Conservation (phyloP, 768 basidiomycete genomes). For the Mycena belliarum region DNA sequence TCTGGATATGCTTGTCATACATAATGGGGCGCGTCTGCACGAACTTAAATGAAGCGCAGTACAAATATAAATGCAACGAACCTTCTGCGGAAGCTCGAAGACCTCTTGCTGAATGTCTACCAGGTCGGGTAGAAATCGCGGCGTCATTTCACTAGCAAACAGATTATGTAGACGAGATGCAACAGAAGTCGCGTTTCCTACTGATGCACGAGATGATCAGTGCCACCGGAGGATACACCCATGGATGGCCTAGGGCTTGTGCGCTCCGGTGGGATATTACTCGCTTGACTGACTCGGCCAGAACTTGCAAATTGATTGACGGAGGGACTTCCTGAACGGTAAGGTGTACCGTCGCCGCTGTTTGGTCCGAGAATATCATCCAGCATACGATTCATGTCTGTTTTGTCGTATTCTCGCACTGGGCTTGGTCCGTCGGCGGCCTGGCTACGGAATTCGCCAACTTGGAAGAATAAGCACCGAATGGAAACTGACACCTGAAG, state of each 20-base stretch:
- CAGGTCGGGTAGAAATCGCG: constrained; percentile 72
- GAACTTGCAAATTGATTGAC: constrained; percentile 40
- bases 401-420: constrained; percentile 51
- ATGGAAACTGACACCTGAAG: constrained; percentile 36
- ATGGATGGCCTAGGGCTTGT: constrained; percentile 24
- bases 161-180: neutral
- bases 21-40: constrained; percentile 50
- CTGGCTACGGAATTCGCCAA: constrained; percentile 26
- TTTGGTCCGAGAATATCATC: constrained; percentile 52
- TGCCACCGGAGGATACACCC: constrained; percentile 30
- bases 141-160: constrained; percentile 54
- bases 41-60: neutral
- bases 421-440: constrained; percentile 37
- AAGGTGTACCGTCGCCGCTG: constrained; percentile 68
- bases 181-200: constrained; percentile 32
- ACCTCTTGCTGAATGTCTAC: constrained; percentile 88
- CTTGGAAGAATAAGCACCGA: neutral
- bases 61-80: constrained; percentile 31
- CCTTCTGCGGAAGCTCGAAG: constrained; percentile 87
- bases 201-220: constrained; percentile 74
- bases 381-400: constrained; percentile 70
- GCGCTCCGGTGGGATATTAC: constrained; percentile 58
- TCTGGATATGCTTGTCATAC: constrained; percentile 87
- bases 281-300: constrained; percentile 69
- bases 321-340: constrained; percentile 45